Percentiles rank a stretch among this genome's conserved stretches.
Conservation (phyloP, 352 stramenopile species). For the Lagenidium giganteum region DNA sequence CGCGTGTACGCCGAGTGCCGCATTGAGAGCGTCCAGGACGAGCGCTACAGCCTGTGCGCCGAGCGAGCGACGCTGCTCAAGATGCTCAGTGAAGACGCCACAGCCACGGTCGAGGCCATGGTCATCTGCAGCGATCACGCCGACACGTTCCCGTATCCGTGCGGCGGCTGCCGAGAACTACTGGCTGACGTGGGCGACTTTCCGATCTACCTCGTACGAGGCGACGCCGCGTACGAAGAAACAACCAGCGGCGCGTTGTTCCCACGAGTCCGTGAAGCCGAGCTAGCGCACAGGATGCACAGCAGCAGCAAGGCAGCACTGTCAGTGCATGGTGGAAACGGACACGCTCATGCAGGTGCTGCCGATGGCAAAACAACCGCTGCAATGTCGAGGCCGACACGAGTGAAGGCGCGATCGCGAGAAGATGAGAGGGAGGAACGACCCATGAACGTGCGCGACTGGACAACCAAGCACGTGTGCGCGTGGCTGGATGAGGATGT, state of each 20-base stretch:
- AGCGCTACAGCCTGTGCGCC: constrained; percentile 38
- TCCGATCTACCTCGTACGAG: constrained; percentile 42
- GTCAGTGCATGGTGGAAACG: no score
- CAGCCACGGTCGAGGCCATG: constrained; percentile 20
- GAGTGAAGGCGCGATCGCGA: not conserved
- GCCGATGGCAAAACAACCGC: not conserved
- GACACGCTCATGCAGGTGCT: no score
- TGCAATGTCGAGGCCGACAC: not conserved
- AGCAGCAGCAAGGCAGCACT: constrained; percentile 12
- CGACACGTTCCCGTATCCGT: constrained; percentile 48
- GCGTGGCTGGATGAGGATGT: constrained; percentile 45
- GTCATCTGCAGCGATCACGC: constrained; percentile 55
- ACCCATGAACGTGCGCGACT: constrained; percentile 40
- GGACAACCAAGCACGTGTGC: constrained; percentile 42
- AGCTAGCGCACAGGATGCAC: constrained; percentile 21
- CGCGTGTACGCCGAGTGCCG: constrained; percentile 33
- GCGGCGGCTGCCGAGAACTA: constrained; percentile 62
- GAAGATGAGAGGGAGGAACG: constrained; percentile 2
- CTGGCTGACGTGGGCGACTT: constrained; percentile 71
- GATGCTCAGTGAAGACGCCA: constrained; percentile 19
- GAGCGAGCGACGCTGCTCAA: constrained; percentile 55
- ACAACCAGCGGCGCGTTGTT: constrained; percentile 39
- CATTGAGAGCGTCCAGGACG: constrained; percentile 34
- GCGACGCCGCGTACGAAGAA: no score
- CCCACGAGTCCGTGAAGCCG: no score